Base-by-base conservation (phyloP, 306 rosid genomes). In the Trifolium repens region DNA sequence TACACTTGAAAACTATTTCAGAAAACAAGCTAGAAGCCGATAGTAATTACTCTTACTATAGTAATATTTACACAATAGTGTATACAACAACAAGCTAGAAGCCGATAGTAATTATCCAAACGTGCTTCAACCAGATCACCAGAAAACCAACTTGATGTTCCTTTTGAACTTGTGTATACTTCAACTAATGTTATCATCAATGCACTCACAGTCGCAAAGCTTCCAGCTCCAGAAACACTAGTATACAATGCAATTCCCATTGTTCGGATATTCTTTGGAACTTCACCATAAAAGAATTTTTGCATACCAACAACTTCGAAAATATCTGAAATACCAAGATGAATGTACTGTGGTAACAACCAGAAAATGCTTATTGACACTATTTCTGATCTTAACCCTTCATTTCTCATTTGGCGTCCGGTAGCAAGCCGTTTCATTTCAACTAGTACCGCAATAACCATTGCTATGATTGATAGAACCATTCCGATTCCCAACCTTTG, bases 231-330 rank as follows among this genome's bases (percentile, higher is more conserved):
- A 50, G 90, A 94, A 80, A 94, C 99, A 68, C 99, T 90, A 0
- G 87, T 90, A 65, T 89, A 86, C 44, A 94, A 75, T 0, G 97
- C 97, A 78, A 94, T 89, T 3, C 90, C 99, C 86, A 89, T 82
- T 1, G 96, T 91, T 71, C 92, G 90, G 97, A 92, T 92, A 42
- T 80, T 88, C 42, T 53, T 70, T 0, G 99, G 99, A 59, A 92
- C 96, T 74, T 94, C 96, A 17, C 91, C 82, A 83, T 90, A 94
- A 54, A 94, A 94, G 35, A 94, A 94, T 73, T 94, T 97, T 16
- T 94, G 97, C 97, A 94, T 94, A 1, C 96, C 99, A 50, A 94
- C 97, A 24, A 92, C 97, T 0, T 96, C 92, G 83, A 94, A 94
- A 67, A 91, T 92, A 74, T 92, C 99, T 11, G 97, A 89, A 40